These are phyloP conservation scores for Leccinum rimulosum DNA, from an alignment of 768 basidiomycete genomes.

Conservation along the genomic window DNA sequence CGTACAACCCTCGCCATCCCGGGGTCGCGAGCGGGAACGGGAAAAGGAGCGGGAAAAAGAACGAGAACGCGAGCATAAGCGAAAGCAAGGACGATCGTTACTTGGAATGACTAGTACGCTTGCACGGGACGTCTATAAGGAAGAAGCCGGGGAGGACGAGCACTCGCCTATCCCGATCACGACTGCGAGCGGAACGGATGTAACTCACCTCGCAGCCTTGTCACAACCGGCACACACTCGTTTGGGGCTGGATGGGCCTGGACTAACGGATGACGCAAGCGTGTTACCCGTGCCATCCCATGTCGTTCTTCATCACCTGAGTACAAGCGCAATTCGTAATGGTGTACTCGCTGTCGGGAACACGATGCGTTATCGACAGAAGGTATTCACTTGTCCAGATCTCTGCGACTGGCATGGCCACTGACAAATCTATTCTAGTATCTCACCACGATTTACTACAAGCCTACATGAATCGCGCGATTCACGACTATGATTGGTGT, in stretches of 20 bases:
- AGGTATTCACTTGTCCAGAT: conserved; percentile 47
- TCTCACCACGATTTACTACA: conserved; percentile 83
- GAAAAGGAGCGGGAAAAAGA: conserved; percentile 36
- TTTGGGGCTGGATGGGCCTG: conserved; percentile 36
- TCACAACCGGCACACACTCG: conserved; percentile 27
- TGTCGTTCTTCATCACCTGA: conserved; percentile 91
- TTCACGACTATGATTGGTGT: conserved; percentile 7
- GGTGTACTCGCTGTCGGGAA: conserved; percentile 91
- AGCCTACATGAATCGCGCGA: conserved; percentile 47
- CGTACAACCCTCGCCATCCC: conserved; percentile 31
- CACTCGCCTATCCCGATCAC: conserved; percentile 33
- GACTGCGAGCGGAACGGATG: conserved; percentile 39
- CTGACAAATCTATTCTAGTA: conserved; percentile 47
- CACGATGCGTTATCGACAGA: conserved; percentile 88
- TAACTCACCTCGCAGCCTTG: conserved; percentile 30
- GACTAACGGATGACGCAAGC: conserved; percentile 81
- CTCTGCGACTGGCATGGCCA: conserved; percentile 3
- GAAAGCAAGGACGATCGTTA: conserved; percentile 32
- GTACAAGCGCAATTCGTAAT: conserved; percentile 92
- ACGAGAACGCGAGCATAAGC: conserved; percentile 30
- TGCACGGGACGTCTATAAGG: conserved; percentile 26
- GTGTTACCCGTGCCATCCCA: conserved; percentile 92
- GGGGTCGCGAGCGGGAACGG: conserved; percentile 36
- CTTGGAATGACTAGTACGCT: conserved; percentile 37
- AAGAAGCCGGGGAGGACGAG: conserved; percentile 23